Evolutionary conservation across 2,329 filamentous ascomycete genomes (phyloP), one percentile per base, ranked within the genome.

Genomic region (Zasmidium angulare): DNA sequence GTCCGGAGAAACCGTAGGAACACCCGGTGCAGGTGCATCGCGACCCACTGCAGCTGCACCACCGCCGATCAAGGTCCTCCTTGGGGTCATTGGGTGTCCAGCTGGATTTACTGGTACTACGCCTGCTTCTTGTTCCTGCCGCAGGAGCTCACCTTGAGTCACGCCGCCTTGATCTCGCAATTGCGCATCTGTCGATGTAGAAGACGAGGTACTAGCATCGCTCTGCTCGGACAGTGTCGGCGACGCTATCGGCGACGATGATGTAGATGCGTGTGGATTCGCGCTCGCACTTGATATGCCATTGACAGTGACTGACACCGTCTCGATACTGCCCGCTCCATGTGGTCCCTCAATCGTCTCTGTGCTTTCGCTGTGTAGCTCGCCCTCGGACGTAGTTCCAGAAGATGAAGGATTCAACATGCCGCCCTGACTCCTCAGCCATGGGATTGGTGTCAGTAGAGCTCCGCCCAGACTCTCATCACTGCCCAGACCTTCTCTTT

Each of bases 401-500:
- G 62, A 24, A 11, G 61, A 50, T 9, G 61, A 54, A 14, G 58
- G 57, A 1, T 56, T 56, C 20, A 62, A 36, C 12, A 65, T 40
- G 20, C 58, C 59, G 24, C 56, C 54, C 53, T 66, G 62, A 50
- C 68, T 66, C 14, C 69, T 63, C 53, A 98, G 79, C 95, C 95
- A 99, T 0, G 93, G 90, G 58, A 99, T 98, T 0, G 93, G 95
- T 0, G 93, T 98, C 52, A 99, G 81, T 19, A 97, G 81, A 0
- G 95, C 95, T 6, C 95, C 95, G 21, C 93, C 93, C 1, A 98
- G 79, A 12, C 89, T 89, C 73, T 97, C 93, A 68, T 98, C 93
- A 51, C 89, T 91, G 1, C 91, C 93, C 6, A 93, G 78, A 1
- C 68, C 66, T 23, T 70, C 69, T 63, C 73, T 74, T 43, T 83